Evolutionary conservation across 441 rosid species (phyloP), one percentile per base, ranked within the genome.

Genomic region (Isatis lusitanica): DNA sequence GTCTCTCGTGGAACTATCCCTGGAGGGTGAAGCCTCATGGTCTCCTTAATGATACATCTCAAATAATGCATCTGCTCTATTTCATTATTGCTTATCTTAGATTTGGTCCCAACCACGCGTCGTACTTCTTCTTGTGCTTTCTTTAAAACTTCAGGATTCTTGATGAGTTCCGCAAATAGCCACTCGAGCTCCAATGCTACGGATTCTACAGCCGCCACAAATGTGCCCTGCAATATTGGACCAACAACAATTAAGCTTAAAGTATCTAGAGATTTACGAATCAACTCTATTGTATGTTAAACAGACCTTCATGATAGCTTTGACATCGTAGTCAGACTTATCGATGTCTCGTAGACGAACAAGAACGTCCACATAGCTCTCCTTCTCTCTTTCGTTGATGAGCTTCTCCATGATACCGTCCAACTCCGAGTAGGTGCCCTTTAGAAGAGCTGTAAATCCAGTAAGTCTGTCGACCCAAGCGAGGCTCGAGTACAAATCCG

Each of bases 101-200:
- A 9, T 42, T 82, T 77, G 15, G 60, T 67, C 6, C 85, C 80
- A 4, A 82, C 81, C 0, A 85, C 30, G 1, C 28, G 4, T 76
- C 59, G 10, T 7, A 86, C 72, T 59, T 86, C 90, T 16, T 82
- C 61, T 53, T 75, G 79, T 3, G 87, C 87, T 66, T 77, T 79
- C 28, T 64, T 48, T 9, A 84, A 70, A 9, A 74, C 38, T 15
- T 9, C 21, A 24, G 86, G 86, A 43, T 84, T 33, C 40, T 70
- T 84, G 40, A 80, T 78, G 9, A 86, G 77, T 64, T 83, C 90
- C 2, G 88, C 71, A 8, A 86, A n/a, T n/a, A 85, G 44, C 90
- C 88, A 86, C 50, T 84, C 90, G 0, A 79, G 2, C 33, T 78
- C 44, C 13, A 73, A 21, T 5, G 85, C 80, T 24, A 87, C 75